These are phyloP conservation scores for Paramecium primaurelia DNA, from an alignment of 73 alveolate species.

Conservation along the genomic window DNA sequence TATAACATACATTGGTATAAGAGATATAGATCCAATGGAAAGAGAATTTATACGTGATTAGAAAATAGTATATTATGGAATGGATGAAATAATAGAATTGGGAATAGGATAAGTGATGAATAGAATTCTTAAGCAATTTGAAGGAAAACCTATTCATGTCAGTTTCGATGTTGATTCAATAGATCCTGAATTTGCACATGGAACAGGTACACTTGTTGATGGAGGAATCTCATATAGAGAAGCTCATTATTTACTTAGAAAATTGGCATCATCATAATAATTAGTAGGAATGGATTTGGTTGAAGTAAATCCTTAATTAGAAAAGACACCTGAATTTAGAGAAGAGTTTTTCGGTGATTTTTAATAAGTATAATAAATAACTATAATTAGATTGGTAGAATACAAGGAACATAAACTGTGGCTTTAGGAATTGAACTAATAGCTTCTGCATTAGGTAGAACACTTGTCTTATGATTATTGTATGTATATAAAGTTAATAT, in stretches of 20 bases:
- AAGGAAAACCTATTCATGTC: constrained; percentile 38
- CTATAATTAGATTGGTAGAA: constrained; percentile 12
- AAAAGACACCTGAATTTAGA: constrained; percentile 12
- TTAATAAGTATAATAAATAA: background rate
- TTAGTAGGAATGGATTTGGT: constrained; percentile 28
- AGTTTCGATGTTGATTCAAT: constrained; percentile 26
- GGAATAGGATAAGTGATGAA: constrained; percentile 31
- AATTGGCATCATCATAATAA: constrained; percentile 1
- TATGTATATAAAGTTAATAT: background rate
- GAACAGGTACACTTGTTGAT: constrained; percentile 24
- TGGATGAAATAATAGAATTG: constrained; percentile 35
- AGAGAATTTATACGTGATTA: background rate
- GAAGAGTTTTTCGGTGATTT: constrained; percentile 44
- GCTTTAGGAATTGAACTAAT: constrained; percentile 24
- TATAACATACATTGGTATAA: background rate
- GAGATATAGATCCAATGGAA: constrained; percentile 22
- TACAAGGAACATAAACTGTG: constrained; percentile 35
- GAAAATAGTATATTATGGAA: background rate
- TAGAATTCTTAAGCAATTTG: background rate
- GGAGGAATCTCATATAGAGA: constrained; percentile 39
- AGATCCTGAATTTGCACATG: constrained; percentile 46
- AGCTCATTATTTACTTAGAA: constrained; percentile 23
- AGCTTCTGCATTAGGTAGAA: constrained; percentile 45
- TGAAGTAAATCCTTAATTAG: background rate
- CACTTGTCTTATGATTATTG: background rate